A percentile compares a stretch with the other conserved stretches of the same genome.
These are phyloP conservation scores for Coemansia sp. DNA, from an alignment of 192 early-diverging fungal genomes.

Conservation along the genomic window DNA sequence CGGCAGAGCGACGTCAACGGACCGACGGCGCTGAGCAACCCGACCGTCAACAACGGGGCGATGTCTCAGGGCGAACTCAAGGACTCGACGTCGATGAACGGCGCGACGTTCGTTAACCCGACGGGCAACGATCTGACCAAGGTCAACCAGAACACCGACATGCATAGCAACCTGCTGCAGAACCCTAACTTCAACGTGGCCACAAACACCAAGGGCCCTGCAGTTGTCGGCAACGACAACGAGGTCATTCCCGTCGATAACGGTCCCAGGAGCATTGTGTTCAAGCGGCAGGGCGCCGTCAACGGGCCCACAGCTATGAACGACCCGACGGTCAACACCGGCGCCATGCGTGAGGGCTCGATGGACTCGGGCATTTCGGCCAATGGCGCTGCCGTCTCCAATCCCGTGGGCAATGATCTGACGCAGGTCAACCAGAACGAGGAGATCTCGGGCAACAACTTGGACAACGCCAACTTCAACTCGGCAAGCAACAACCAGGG, in stretches of 20 bases:
- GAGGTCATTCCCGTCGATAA: conserved; percentile 12
- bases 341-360: conserved; percentile 27
- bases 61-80: conserved; percentile 26
- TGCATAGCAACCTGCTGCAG: conserved; percentile 39
- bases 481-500: conserved; percentile 21
- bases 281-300: conserved; percentile 4
- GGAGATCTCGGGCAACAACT: conserved; percentile 30
- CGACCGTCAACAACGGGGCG: conserved; percentile 36
- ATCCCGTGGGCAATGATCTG: conserved; percentile 35
- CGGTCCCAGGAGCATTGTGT: not conserved
- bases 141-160: conserved; percentile 25
- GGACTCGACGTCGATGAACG: conserved; percentile 17
- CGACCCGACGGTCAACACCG: conserved; percentile 26
- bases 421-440: conserved; percentile 34
- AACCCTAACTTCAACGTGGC: conserved; percentile 37
- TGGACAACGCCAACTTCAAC: conserved; percentile 36
- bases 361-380: conserved; percentile 20
- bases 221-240: conserved; percentile 34
- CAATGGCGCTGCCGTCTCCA: conserved; percentile 24
- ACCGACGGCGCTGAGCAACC: conserved; percentile 26
- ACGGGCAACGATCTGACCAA: conserved; percentile 25
- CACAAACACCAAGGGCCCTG: conserved; percentile 9
- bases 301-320: conserved; percentile 27
- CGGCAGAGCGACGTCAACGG: conserved; percentile 28
- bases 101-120: conserved; percentile 29